Evolutionary conservation across 2,329 filamentous ascomycete genomes (phyloP).

Genomic region (Drechslerella stenobrocha): DNA sequence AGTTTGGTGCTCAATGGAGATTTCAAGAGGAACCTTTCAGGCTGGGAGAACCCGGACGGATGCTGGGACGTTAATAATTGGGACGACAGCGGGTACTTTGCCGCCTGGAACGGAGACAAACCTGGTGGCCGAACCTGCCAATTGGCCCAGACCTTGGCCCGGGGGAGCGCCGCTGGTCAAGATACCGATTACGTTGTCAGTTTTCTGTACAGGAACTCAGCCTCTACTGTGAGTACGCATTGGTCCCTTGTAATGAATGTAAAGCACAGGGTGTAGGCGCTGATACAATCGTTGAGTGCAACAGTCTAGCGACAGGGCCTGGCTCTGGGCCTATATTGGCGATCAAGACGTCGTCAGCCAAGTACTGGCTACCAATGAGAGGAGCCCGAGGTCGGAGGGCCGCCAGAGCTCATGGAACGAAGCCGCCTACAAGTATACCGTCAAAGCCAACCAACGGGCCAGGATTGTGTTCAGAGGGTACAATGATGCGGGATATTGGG

Average conservation of each 20-base stretch:
- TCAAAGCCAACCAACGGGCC: constrained; percentile 26
- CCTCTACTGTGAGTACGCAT: constrained; percentile 4
- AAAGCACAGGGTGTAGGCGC: no score
- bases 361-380: constrained; percentile 28
- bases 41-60: constrained; percentile 17
- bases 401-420: constrained; percentile 26
- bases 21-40: constrained; percentile 31
- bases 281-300: background rate
- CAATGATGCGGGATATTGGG: constrained; percentile 29
- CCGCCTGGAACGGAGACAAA: constrained; percentile 28
- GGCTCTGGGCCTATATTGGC: constrained; percentile 41
- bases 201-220: constrained; percentile 35
- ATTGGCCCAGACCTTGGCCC: constrained; percentile 23
- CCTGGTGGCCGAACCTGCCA: constrained; percentile 13
- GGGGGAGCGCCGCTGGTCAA: constrained; percentile 6
- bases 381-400: constrained; percentile 23
- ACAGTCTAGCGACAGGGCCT: constrained; percentile 21
- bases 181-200: constrained; percentile 40
- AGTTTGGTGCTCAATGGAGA: constrained; percentile 30
- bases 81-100: constrained; percentile 31
- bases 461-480: constrained; percentile 24
- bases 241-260: no score
- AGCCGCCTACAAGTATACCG: constrained; percentile 36
- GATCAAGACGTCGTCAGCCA: constrained; percentile 17
- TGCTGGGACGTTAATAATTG: constrained; percentile 37